Evolutionary conservation across 495 filamentous ascomycete genomes (phyloP).

Genomic region (Aspergillus kassunensis): DNA sequence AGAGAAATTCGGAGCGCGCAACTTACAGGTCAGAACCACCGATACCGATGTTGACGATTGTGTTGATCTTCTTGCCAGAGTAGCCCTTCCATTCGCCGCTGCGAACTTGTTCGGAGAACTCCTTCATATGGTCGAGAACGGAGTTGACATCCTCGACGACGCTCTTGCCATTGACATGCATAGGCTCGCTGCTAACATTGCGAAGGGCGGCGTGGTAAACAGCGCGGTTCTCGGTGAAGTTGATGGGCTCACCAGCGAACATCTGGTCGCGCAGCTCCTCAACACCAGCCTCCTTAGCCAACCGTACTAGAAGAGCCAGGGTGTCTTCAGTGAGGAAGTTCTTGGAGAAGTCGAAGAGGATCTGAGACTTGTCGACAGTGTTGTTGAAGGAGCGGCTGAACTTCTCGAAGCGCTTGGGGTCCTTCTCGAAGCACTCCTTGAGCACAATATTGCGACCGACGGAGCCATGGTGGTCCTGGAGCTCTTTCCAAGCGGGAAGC

Average conservation of each 20-base stretch:
- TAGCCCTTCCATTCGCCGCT: constrained; percentile 97
- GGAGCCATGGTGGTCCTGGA: constrained; percentile 80
- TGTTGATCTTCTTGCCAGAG: constrained; percentile 96
- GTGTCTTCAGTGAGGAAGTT: constrained; percentile 96
- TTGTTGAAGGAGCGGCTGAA: constrained; percentile 83
- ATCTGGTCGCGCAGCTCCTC: constrained; percentile 94
- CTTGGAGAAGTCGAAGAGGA: constrained; percentile 98
- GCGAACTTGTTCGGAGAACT: constrained; percentile 89
- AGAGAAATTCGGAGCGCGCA: too few relatives aligned
- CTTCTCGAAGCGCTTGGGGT: constrained; percentile 85
- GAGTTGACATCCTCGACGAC: constrained; percentile 92
- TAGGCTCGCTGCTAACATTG: constrained; percentile 77
- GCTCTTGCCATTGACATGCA: constrained; percentile 91
- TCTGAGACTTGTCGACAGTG: constrained; percentile 70
- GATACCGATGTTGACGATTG: constrained; percentile 96
- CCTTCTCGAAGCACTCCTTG: constrained; percentile 86
- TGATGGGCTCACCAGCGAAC: constrained; percentile 97
- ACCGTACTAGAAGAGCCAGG: constrained; percentile 74
- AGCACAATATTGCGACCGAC: constrained; percentile 85
- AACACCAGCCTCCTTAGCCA: constrained; percentile 84
- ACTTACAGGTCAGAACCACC: constrained; percentile 95
- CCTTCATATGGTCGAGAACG: constrained; percentile 94
- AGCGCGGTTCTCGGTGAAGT: constrained; percentile 95
- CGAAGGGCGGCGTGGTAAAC: constrained; percentile 94
- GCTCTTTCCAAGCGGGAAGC: constrained; percentile 77